Percentiles rank a stretch among this genome's conserved stretches.
These are phyloP conservation scores for Malus sieversii DNA, from an alignment of 306 rosid species.

Conservation along the genomic window DNA sequence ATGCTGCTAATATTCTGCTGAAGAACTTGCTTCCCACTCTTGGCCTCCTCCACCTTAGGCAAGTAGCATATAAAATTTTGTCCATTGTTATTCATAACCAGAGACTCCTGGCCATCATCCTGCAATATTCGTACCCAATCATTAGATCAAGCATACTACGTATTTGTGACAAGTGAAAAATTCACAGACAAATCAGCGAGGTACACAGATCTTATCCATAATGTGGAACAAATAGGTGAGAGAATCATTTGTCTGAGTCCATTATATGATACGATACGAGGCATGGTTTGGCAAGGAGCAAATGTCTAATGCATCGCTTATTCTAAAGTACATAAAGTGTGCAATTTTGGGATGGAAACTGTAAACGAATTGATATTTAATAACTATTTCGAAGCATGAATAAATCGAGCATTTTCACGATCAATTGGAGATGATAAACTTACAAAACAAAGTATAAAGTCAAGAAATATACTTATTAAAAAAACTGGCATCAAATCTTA, in stretches of 20 bases:
- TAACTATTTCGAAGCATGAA: background rate
- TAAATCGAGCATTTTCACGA: background rate
- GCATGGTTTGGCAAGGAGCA: background rate
- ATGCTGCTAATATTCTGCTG: constrained; percentile 71
- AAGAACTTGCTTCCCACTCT: constrained; percentile 47
- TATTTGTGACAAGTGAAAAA: background rate
- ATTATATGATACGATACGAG: background rate
- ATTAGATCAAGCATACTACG: background rate
- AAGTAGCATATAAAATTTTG: constrained; percentile 64
- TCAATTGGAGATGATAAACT: background rate
- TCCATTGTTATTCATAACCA: constrained; percentile 65
- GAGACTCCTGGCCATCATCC: constrained; percentile 82
- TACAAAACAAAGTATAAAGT: background rate
- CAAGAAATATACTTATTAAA: background rate
- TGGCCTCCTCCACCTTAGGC: constrained; percentile 84
- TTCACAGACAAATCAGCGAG: background rate
- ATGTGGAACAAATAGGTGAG: background rate
- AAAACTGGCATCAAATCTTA: background rate
- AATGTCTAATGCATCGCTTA: background rate
- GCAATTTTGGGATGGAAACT: background rate
- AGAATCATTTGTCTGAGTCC: background rate
- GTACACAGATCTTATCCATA: background rate
- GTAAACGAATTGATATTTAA: background rate
- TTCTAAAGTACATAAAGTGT: background rate
- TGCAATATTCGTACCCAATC: constrained; percentile 23